These are phyloP conservation scores for Colletotrichum spinosum DNA, from an alignment of 2,329 filamentous ascomycete species.

Conservation along the genomic window DNA sequence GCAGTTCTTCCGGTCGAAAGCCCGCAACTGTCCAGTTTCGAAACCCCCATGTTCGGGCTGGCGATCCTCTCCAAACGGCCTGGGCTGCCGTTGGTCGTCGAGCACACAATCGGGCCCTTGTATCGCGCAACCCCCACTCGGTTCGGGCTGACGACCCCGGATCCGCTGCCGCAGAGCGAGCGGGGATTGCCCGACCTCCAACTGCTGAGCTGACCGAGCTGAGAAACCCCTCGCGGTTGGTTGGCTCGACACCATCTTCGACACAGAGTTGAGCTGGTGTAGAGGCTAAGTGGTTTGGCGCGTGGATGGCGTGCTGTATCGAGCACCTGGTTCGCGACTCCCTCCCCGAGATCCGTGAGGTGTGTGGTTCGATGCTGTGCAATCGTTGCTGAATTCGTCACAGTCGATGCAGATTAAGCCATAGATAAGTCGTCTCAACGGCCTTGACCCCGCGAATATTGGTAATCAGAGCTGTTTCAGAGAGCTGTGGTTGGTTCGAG, in stretches of 20 bases:
- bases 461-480: slow-evolving; percentile 22
- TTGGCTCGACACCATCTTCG: slow-evolving; percentile 13
- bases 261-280: not conserved
- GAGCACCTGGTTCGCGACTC: slow-evolving; percentile 12
- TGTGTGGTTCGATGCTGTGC: slow-evolving; percentile 14
- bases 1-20: not conserved
- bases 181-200: slow-evolving; percentile 1
- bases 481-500: not conserved
- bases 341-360: not conserved
- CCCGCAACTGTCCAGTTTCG: not conserved
- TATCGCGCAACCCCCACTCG: slow-evolving; percentile 34
- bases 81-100: slow-evolving; percentile 15
- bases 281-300: not conserved
- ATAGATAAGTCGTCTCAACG: slow-evolving; percentile 2
- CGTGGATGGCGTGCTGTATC: slow-evolving; percentile 28
- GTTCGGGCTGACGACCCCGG: slow-evolving; percentile 14
- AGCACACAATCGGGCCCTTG: slow-evolving; percentile 36
- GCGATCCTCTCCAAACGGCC: slow-evolving; percentile 10
- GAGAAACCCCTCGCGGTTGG: slow-evolving; percentile 12
- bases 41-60: no score
- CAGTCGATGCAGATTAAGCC: slow-evolving; percentile 21
- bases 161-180: slow-evolving; percentile 14
- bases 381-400: slow-evolving; percentile 24
- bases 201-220: not conserved
- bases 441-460: slow-evolving; percentile 26